A percentile compares a stretch with the other conserved stretches of the same genome.
These are phyloP conservation scores for Taphrina confusa DNA, from an alignment of 1,139 yeast genomes.

Conservation along the genomic window DNA sequence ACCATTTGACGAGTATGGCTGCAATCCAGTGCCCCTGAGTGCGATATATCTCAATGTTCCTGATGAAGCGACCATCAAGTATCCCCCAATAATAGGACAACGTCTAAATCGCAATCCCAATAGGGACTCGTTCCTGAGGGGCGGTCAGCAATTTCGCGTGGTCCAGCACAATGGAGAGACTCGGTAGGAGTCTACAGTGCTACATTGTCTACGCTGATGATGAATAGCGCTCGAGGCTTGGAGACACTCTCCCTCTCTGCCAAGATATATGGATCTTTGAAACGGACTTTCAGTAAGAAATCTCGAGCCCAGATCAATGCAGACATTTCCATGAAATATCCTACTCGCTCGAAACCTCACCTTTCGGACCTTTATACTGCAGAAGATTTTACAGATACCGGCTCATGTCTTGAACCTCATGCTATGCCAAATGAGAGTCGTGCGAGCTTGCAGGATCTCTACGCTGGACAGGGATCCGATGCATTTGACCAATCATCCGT, in stretches of 20 bases:
- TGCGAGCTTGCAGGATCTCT: no score
- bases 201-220: no score
- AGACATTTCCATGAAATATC: no score
- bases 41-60: neutral
- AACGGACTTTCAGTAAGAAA: conserved; percentile 1
- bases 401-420: no score
- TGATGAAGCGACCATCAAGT: conserved; percentile 3
- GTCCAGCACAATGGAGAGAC: neutral
- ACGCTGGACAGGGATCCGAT: no score
- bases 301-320: neutral
- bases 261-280: conserved; percentile 1
- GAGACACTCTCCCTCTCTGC: neutral
- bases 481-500: no score
- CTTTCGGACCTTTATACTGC: no score
- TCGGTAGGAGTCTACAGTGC: neutral
- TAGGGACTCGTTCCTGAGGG: conserved; percentile 32
- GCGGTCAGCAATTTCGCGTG: conserved; percentile 19
- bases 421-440: no score
- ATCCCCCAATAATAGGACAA: conserved; percentile 7
- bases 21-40: neutral
- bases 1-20: neutral
- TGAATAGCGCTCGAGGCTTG: neutral
- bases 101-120: conserved; percentile 13
- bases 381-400: no score
- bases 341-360: no score